Conservation (phyloP, 345 rosid species). For the Bruguiera sexangula region DNA sequence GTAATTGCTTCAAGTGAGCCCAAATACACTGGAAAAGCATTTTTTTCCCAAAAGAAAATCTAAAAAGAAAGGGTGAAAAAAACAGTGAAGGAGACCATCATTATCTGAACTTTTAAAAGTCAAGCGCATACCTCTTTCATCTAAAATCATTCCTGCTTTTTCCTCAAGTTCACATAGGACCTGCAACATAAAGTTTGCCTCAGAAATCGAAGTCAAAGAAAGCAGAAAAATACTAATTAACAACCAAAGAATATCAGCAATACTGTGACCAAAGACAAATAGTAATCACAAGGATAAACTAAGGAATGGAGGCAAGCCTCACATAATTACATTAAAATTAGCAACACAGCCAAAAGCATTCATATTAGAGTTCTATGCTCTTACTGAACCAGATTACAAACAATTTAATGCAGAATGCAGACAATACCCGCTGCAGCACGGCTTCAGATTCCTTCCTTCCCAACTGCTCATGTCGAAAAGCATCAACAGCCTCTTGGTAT, state of each 20-base stretch:
- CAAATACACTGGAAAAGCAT: too few species aligned
- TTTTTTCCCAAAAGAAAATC: too few species aligned
- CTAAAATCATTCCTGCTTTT: constrained; percentile 79
- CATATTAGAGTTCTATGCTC: not conserved
- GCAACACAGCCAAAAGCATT: not conserved
- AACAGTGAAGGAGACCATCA: not conserved
- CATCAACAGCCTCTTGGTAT: constrained; percentile 98
- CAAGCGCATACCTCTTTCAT: constrained; percentile 70
- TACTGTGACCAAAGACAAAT: not conserved
- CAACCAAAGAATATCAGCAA: not conserved
- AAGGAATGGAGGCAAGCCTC: not conserved
- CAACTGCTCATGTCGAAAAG: constrained; percentile 86
- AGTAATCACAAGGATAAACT: not conserved
- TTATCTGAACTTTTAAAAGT: not conserved
- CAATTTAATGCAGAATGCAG: not conserved
- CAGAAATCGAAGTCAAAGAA: not conserved
- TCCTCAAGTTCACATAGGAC: constrained; percentile 87
- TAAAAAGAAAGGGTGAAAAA: not conserved
- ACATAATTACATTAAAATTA: not conserved
- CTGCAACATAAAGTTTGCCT: constrained; percentile 32
- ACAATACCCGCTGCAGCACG: constrained; percentile 73
- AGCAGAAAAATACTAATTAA: too few species aligned
- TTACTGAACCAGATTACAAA: not conserved
- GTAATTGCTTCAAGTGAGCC: too few species aligned
- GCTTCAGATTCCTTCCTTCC: constrained; percentile 94